phyloP scores from a whole-genome alignment of 495 filamentous ascomycete species.

The Lepidopterella palustris region DNA sequence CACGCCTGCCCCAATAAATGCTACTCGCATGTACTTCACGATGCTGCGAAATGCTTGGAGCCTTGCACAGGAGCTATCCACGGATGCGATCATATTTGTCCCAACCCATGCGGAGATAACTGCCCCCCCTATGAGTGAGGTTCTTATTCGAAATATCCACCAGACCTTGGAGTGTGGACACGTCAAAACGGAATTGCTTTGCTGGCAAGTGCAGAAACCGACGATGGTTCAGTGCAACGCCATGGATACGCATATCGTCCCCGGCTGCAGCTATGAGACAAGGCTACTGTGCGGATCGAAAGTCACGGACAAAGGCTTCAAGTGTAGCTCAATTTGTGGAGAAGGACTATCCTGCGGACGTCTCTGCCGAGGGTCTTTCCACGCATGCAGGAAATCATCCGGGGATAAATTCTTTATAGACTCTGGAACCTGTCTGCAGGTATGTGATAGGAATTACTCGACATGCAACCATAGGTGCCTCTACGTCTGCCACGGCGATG shows the following conservation, averaged over 20 bases:
- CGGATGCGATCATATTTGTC: background rate
- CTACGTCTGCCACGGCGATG: constrained; percentile 47
- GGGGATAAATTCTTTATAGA: background rate
- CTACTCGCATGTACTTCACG: constrained; percentile 61
- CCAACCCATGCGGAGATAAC: background rate
- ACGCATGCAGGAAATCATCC: background rate
- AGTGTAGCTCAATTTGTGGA: background rate
- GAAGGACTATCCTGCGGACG: background rate
- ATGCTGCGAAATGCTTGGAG: constrained; percentile 52
- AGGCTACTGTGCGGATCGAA: background rate
- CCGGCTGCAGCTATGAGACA: background rate
- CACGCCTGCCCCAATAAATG: constrained; percentile 63
- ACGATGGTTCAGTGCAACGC: background rate
- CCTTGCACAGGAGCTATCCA: constrained; percentile 44
- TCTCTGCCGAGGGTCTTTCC: background rate
- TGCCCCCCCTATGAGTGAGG: background rate
- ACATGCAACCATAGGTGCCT: constrained; percentile 53
- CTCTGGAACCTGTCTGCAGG: constrained; percentile 38
- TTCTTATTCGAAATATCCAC: background rate
- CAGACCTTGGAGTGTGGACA: background rate
- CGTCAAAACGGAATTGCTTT: background rate
- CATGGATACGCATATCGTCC: background rate
- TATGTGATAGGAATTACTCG: constrained; percentile 41
- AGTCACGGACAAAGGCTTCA: background rate
- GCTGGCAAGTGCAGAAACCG: background rate